Percentiles rank a stretch among this genome's conserved stretches.
Conservation (phyloP, 306 rosid genomes). For the Pyrus pyrifolia region DNA sequence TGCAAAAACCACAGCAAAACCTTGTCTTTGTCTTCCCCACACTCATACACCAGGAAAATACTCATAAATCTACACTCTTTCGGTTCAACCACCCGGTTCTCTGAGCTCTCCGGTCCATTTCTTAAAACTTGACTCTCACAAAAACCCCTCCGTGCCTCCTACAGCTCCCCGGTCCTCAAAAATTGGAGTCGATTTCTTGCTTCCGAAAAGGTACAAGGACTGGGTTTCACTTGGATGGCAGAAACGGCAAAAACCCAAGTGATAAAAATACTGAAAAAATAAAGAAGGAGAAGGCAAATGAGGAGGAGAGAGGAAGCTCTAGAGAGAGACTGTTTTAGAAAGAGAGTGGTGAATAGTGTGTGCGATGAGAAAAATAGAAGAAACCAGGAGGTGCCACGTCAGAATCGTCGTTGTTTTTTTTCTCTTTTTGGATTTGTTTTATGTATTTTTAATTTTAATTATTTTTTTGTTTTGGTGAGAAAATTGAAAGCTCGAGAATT, state of each 20-base stretch:
- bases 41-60: neutral
- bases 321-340: neutral
- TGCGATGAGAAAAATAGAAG: conserved; percentile 5
- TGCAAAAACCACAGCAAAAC: neutral
- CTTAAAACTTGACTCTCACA: neutral
- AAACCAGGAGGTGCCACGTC: conserved; percentile 33
- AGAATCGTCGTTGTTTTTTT: conserved; percentile 15
- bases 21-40: conserved; percentile 1
- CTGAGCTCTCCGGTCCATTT: neutral
- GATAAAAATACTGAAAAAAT: neutral
- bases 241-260: neutral
- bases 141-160: neutral
- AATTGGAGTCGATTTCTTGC: neutral
- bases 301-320: neutral
- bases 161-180: neutral
- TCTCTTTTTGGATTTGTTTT: neutral
- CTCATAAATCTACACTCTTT: conserved; percentile 1
- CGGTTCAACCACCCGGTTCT: neutral
- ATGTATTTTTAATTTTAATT: neutral
- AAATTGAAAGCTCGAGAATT: conserved; percentile 35
- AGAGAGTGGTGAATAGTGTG: neutral
- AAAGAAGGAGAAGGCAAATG: neutral
- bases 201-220: neutral
- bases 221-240: neutral
- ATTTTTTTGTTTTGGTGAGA: no score